Base-by-base conservation (phyloP, 106 monocot genomes). In the Alisma plantagoaquatica region DNA sequence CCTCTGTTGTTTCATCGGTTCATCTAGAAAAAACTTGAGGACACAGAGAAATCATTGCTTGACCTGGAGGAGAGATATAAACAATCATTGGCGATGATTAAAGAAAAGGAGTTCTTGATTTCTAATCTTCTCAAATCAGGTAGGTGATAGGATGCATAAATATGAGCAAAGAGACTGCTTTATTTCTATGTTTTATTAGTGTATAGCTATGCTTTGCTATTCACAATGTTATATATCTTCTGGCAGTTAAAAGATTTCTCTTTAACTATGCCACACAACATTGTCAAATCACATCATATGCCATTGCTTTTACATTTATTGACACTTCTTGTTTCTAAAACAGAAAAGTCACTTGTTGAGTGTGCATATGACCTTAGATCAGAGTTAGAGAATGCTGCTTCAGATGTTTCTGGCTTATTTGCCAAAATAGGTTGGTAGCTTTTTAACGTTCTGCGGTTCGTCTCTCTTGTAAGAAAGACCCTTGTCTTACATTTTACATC, bases 401-500 rank as follows among this genome's bases (percentile, higher is more conserved):
- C 89, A 17, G 96, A 98, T 77, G 71, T 98, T 66, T 67, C 71
- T 56, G 96, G 89, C 45, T 77, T 98, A 67, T 98, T 98, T 59
- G 76, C 68, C 48, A 98, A 98, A 61, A 98, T 98, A 76, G 96
- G 96, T 98, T 24, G 6, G 79, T 60, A 30, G 15, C 24, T 53
- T 35, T 57, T 58, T 16, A 20, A 55, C 27, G 29, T 58, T 2
- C 17, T 35, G 7, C 7, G 17, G 29, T 3, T 29, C 1, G 15
- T 7, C 17, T 4, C 15, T 15, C 2, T 29, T 38, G 35, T 7
- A 38, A 53, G 27, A 11, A 8, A 31, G 26, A 6, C 19, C 19
- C 3, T 26, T 8, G 45, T 7, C 6, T 12, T 31, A 8, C 19
- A 10, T 12, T 15, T 9, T 23, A n/a, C n/a, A n/a, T n/a, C n/a